phyloP scores from a whole-genome alignment of 306 rosid species.

The Vigna mungo region DNA sequence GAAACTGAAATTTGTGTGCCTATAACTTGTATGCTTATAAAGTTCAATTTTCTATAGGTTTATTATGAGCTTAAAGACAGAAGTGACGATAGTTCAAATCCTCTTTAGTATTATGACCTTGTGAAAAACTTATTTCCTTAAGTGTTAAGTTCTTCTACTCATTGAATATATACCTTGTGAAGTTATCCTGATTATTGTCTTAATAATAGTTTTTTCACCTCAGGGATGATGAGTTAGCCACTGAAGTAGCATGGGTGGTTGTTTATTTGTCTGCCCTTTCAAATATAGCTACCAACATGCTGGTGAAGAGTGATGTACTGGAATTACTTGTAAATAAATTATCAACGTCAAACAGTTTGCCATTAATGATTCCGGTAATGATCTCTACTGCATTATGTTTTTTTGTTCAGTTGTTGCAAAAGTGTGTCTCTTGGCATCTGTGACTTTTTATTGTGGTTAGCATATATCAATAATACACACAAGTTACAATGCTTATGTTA shows the following conservation, averaged over 20 bases:
- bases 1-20: slow-evolving; percentile 36
- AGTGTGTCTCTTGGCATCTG: slow-evolving; percentile 8
- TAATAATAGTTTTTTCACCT: slow-evolving; percentile 37
- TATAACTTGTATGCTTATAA: slow-evolving; percentile 21
- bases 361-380: slow-evolving; percentile 88
- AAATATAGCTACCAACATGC: slow-evolving; percentile 73
- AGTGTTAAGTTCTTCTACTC: slow-evolving; percentile 34
- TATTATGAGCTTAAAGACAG: slow-evolving; percentile 34
- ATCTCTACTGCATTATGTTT: slow-evolving; percentile 13
- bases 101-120: slow-evolving; percentile 33
- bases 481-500: slow-evolving; percentile 14
- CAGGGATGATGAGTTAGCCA: slow-evolving; percentile 96
- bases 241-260: slow-evolving; percentile 97
- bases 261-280: slow-evolving; percentile 96
- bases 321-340: slow-evolving; percentile 83
- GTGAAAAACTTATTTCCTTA: slow-evolving; percentile 38
- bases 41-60: slow-evolving; percentile 39
- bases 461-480: slow-evolving; percentile 16
- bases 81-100: slow-evolving; percentile 35
- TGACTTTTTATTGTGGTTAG: slow-evolving; percentile 23
- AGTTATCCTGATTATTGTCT: slow-evolving; percentile 40
- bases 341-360: slow-evolving; percentile 79
- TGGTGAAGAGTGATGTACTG: slow-evolving; percentile 81
- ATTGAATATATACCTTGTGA: slow-evolving; percentile 20
- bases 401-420: slow-evolving; percentile 24